Percentiles rank a stretch among this genome's conserved stretches.
Evolutionary conservation across 2,329 filamentous ascomycete genomes (phyloP).

Genomic region (Phyllosticta citriasiana): DNA sequence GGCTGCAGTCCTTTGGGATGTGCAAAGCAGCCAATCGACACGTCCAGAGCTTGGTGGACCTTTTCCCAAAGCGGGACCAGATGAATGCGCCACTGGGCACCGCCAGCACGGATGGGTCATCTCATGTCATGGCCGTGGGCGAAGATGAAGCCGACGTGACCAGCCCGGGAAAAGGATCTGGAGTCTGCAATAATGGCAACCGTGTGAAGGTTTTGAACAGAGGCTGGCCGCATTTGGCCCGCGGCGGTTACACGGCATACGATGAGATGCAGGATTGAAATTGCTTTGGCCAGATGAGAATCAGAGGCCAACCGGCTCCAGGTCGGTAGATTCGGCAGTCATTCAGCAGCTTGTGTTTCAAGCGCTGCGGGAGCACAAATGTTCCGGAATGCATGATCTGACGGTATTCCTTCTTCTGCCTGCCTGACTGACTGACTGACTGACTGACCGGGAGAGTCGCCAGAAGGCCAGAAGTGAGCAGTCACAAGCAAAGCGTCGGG

Average conservation of each 20-base stretch:
- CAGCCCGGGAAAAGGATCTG: not conserved
- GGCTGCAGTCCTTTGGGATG: conserved; percentile 1
- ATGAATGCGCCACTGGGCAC: not conserved
- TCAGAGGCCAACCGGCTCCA: not conserved
- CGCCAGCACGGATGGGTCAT: not conserved
- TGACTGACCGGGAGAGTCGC: not conserved
- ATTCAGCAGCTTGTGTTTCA: conserved; percentile 4
- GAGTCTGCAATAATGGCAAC: not conserved
- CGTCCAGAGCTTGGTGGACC: not conserved
- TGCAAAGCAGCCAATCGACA: conserved; percentile 6
- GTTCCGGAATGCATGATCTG: conserved; percentile 11
- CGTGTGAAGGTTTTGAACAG: conserved; percentile 1
- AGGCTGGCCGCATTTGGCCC: not conserved
- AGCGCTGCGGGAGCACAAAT: conserved; percentile 6
- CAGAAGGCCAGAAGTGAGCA: not conserved
- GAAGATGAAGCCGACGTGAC: not conserved
- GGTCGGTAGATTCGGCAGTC: conserved; percentile 10
- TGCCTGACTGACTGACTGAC: not conserved
- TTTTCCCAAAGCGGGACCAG: conserved; percentile 5
- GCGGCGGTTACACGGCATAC: conserved; percentile 2
- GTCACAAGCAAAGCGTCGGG: not conserved
- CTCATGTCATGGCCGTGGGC: not conserved
- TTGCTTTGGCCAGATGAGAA: conserved; percentile 8
- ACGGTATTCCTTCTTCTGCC: not conserved
- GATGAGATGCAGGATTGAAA: conserved; percentile 3